Conservation (phyloP, 345 rosid genomes). For the Camelina sativa region DNA sequence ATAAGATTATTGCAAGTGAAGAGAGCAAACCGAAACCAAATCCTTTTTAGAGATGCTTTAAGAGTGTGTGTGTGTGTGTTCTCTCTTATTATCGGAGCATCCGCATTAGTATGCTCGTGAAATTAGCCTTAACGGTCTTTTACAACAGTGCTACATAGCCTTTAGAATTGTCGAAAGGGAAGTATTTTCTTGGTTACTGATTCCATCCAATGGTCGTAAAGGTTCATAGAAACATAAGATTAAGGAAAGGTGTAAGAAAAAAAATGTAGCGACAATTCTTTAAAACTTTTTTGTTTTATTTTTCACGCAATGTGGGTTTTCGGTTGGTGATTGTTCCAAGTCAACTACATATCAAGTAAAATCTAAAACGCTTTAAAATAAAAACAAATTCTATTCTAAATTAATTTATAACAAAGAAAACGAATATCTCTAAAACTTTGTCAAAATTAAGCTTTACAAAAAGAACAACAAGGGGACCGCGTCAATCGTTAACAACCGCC, state of each 20-base stretch:
- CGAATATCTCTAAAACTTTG: not conserved
- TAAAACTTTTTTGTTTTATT: too few relatives aligned
- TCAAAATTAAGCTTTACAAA: not conserved
- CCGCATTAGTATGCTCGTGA: not conserved
- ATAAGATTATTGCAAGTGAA: not conserved
- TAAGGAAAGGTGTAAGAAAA: not conserved
- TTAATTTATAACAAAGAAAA: not conserved
- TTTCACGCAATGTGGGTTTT: not conserved
- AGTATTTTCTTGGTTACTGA: not conserved
- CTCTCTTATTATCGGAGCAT: not conserved
- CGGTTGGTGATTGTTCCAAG: not conserved
- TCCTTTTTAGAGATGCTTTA: not conserved
- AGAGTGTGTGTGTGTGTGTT: not conserved
- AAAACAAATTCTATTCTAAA: not conserved
- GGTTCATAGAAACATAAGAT: not conserved
- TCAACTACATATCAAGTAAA: not conserved
- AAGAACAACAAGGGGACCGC: not conserved
- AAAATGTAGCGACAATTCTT: not conserved
- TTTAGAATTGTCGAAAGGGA: not conserved
- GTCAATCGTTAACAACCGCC: conserved; percentile 10
- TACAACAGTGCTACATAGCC: too few relatives aligned
- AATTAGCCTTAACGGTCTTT: not conserved
- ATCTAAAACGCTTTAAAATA: not conserved
- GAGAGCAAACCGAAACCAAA: not conserved
- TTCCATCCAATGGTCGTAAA: not conserved